Evolutionary conservation across 2,329 filamentous ascomycete genomes (phyloP), one percentile per base, ranked within the genome.

Genomic region (Endocalyx cinctus): DNA sequence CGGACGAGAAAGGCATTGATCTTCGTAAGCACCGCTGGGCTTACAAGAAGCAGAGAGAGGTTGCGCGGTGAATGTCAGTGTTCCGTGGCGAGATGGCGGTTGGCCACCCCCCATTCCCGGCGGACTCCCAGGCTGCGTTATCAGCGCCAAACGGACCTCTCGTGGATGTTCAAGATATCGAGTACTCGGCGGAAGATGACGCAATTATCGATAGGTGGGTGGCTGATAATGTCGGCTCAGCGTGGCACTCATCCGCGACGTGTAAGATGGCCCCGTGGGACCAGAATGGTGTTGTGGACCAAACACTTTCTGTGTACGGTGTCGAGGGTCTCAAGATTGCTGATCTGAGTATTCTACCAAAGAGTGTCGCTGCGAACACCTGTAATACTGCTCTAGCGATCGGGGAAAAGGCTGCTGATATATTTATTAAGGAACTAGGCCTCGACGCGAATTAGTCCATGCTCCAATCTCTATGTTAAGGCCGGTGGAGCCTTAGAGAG

Each of bases 1-100:
- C 57, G 4, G 70, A 80, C 33, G 46, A 58, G 10, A 38, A 66
- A n/a, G n/a, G n/a, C n/a, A n/a, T n/a, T n/a, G n/a, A n/a, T n/a
- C n/a, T n/a, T n/a, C n/a, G n/a, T n/a, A n/a, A n/a, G n/a, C n/a
- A n/a, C n/a, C n/a, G n/a, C n/a, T n/a, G n/a, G n/a, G n/a, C n/a
- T n/a, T n/a, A n/a, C n/a, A n/a, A n/a, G n/a, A n/a, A n/a, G n/a
- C n/a, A n/a, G n/a, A n/a, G n/a, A n/a, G n/a, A n/a, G n/a, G n/a
- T n/a, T n/a, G n/a, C n/a, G n/a, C n/a, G n/a, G n/a, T n/a, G n/a
- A n/a, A n/a, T n/a, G n/a, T n/a, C n/a, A n/a, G n/a, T n/a, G n/a
- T n/a, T n/a, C n/a, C n/a, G n/a, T n/a, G n/a, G n/a, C n/a, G n/a
- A n/a, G n/a, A n/a, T n/a, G n/a, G n/a, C n/a, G n/a, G n/a, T n/a